These are phyloP conservation scores for Xanthoparmelia taractica DNA, from an alignment of 495 filamentous ascomycete genomes.

Conservation along the genomic window DNA sequence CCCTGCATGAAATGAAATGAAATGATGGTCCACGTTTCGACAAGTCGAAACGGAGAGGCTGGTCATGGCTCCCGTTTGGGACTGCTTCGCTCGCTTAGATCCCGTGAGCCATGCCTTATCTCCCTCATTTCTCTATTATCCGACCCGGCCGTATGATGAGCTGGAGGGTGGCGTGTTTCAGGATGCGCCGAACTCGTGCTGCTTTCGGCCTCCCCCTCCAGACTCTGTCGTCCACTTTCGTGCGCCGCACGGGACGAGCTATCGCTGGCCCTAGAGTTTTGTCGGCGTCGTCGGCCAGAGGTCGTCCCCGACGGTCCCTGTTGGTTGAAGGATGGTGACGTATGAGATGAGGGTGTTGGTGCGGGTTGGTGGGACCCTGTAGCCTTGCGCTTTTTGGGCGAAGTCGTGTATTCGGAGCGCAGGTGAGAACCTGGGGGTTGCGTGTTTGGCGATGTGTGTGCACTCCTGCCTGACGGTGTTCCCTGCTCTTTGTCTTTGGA, in stretches of 20 bases:
- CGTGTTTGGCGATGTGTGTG: constrained; percentile 27
- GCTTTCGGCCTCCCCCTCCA: constrained; percentile 28
- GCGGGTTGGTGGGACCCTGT: constrained; percentile 33
- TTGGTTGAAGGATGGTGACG: constrained; percentile 27
- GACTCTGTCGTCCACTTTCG: constrained; percentile 25
- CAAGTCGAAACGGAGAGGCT: background rate
- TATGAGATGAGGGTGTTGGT: constrained; percentile 33
- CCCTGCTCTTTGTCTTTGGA: constrained; percentile 32
- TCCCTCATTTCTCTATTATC: constrained; percentile 19
- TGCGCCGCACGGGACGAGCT: constrained; percentile 34
- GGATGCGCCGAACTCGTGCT: constrained; percentile 28
- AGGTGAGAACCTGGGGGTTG: constrained; percentile 28
- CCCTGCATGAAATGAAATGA: background rate
- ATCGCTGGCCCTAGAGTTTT: constrained; percentile 65
- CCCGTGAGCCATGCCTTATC: constrained; percentile 21
- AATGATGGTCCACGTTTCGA: background rate
- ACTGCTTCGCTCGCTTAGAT: constrained; percentile 25
- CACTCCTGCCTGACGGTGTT: constrained; percentile 29
- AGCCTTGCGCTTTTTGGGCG: constrained; percentile 42
- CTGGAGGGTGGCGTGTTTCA: constrained; percentile 27
- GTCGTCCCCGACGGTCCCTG: constrained; percentile 41
- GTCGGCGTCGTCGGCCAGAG: constrained; percentile 52
- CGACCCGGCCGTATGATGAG: constrained; percentile 24
- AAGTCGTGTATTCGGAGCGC: constrained; percentile 33
- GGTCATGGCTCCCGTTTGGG: constrained; percentile 23